Evolutionary conservation across 2,329 filamentous ascomycete genomes (phyloP), one percentile per base, ranked within the genome.

Genomic region (Fusarium solani-melongenae): DNA sequence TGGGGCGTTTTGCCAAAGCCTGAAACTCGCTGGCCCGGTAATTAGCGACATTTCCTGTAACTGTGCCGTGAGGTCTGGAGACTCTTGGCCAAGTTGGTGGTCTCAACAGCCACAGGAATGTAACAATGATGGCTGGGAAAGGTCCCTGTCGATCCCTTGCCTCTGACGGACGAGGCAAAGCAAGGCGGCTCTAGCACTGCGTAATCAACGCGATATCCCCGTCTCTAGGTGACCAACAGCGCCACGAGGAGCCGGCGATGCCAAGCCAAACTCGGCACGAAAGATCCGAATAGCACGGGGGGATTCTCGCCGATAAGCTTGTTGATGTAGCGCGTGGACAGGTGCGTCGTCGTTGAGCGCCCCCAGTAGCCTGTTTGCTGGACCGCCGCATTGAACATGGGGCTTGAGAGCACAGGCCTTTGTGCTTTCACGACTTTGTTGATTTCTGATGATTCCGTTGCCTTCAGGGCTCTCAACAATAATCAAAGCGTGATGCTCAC

Each of bases 321-420:
- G 59, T 68, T 69, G 63, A 51, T 34, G 61, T 56, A 56, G 46
- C 24, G 34, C 33, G 57, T 46, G n/a, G 15, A 14, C n/a, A 36
- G 22, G 20, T 34, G 44, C 27, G 55, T 56, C 39, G 36, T 58
- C 34, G 39, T 39, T 53, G 49, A 53, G 17, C 36, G 34, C 64
- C 70, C 44, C 70, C 70, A 73, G 67, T 71, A 73, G 70, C 55
- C 62, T 73, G 58, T 71, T 73, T 67, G 70, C 62, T 73, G 67
- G 70, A 61, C 36, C 61, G 33, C 36, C 39, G 44, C 38, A 44
- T 64, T 46, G 17, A 36, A 24, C 34, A 44, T 51, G 60, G 36
- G 60, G 55, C 17, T 15, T 53, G 34, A 14, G 17, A 27, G 61
- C 36, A 34, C 31, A 31, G 36, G 20, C 36, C 44, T 31, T 22